Conservation (phyloP, 139 green algal species). For the Asterochloris erici region DNA sequence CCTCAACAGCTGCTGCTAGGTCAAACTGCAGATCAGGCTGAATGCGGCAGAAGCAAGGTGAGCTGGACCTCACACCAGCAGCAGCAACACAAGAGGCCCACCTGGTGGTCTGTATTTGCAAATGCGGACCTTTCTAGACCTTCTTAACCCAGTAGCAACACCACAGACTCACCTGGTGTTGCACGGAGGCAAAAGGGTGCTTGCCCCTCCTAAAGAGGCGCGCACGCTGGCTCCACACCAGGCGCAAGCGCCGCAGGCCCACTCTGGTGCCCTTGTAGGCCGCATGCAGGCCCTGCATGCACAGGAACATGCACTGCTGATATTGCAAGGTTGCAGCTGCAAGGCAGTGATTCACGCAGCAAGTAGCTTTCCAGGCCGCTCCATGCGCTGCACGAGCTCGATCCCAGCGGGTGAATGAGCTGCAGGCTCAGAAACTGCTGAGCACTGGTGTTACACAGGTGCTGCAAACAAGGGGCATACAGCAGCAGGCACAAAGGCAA, state of each 20-base stretch:
- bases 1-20: neutral
- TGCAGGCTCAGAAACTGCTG: neutral
- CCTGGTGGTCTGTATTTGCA: neutral
- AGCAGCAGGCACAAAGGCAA: neutral
- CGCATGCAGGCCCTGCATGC: conserved; percentile 1
- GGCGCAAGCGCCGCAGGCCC: neutral
- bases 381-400: neutral
- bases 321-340: neutral
- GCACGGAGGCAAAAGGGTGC: neutral
- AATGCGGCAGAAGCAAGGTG: too few species aligned
- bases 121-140: neutral
- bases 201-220: neutral
- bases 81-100: too few species aligned
- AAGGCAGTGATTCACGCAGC: neutral
- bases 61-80: too few species aligned
- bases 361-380: neutral
- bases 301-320: neutral
- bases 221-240: neutral
- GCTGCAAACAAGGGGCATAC: neutral
- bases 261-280: conserved; percentile 4
- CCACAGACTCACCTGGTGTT: neutral
- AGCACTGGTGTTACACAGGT: too few species aligned
- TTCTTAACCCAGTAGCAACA: neutral
- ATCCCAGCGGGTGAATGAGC: neutral
- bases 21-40: too few species aligned